These are phyloP conservation scores for Stephanodiscus minutulus DNA, from an alignment of 108 stramenopile species.

Conservation along the genomic window DNA sequence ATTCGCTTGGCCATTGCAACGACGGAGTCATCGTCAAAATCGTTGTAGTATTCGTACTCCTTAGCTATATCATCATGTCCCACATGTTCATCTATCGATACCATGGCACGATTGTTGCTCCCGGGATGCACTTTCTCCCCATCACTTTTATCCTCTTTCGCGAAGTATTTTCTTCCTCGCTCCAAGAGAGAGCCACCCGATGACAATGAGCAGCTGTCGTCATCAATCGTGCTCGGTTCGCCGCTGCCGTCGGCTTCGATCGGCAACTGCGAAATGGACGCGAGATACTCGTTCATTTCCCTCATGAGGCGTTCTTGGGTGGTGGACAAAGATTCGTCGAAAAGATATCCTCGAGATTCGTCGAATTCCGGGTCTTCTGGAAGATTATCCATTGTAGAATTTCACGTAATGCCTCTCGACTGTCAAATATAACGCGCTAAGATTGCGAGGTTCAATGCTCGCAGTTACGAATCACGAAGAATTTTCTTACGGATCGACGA, in stretches of 20 bases:
- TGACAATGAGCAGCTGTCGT: not conserved
- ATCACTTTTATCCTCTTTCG: not conserved
- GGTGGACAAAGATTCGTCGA: too few relatives aligned
- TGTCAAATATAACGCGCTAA: too few relatives aligned
- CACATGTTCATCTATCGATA: not conserved
- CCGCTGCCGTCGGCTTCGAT: not conserved
- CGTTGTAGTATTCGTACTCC: not conserved
- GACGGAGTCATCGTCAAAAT: conserved; percentile 31
- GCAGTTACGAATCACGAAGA: too few relatives aligned
- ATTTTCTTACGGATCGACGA: too few relatives aligned
- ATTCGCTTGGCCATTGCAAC: conserved; percentile 43
- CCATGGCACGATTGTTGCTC: not conserved
- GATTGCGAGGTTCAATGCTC: too few relatives aligned
- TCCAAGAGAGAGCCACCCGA: not conserved
- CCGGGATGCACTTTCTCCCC: not conserved
- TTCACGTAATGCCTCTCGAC: too few relatives aligned
- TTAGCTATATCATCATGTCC: too few relatives aligned
- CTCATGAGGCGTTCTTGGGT: conserved; percentile 11
- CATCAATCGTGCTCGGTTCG: not conserved
- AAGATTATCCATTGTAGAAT: too few relatives aligned
- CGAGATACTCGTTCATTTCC: conserved; percentile 16
- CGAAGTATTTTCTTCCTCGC: not conserved
- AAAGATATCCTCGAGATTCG: too few relatives aligned
- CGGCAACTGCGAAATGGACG: not conserved
- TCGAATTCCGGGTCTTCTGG: too few relatives aligned